phyloP scores from a whole-genome alignment of 768 basidiomycete genomes.

The Tylopilus vinaceipallidus region DNA sequence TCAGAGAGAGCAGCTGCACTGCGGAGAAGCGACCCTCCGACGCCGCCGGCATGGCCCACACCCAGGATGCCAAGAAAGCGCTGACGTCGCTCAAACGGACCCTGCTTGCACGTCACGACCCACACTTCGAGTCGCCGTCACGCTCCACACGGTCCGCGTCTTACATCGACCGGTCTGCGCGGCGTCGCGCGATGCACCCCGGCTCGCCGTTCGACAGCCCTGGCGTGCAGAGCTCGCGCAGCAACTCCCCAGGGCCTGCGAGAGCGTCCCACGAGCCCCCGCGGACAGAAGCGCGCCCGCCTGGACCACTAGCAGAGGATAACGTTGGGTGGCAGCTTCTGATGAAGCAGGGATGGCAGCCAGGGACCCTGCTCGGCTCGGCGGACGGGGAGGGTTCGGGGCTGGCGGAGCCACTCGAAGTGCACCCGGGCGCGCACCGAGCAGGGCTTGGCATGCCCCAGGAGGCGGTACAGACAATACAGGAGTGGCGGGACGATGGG shows the following conservation, averaged over 20 bases:
- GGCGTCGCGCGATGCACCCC: slow-evolving; percentile 59
- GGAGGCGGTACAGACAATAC: slow-evolving; percentile 8
- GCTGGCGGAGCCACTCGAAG: slow-evolving; percentile 57
- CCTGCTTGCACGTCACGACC: slow-evolving; percentile 52
- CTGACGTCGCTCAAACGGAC: slow-evolving; percentile 62
- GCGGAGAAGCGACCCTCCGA: slow-evolving; percentile 25
- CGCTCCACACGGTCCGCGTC: slow-evolving; percentile 14
- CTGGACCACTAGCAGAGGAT: slow-evolving; percentile 47
- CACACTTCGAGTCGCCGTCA: slow-evolving; percentile 15
- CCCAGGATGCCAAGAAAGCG: slow-evolving; percentile 56
- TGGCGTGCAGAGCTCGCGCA: slow-evolving; percentile 37
- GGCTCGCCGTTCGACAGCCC: slow-evolving; percentile 52
- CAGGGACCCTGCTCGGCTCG: slow-evolving; percentile 46
- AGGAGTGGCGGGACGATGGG: slow-evolving; percentile 34
- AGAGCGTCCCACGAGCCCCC: slow-evolving; percentile 14
- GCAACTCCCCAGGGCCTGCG: slow-evolving; percentile 19
- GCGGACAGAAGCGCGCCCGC: slow-evolving; percentile 19
- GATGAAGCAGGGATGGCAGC: slow-evolving; percentile 75
- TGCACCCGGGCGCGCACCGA: slow-evolving; percentile 41
- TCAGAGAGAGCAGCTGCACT: slow-evolving; percentile 13
- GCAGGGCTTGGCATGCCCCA: slow-evolving; percentile 54
- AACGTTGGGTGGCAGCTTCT: slow-evolving; percentile 72
- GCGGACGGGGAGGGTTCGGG: slow-evolving; percentile 33
- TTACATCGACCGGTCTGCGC: slow-evolving; percentile 72
- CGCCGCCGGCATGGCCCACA: slow-evolving; percentile 2